phyloP scores from a whole-genome alignment of 192 early-diverging fungal genomes.

The Coemansia sp. region DNA sequence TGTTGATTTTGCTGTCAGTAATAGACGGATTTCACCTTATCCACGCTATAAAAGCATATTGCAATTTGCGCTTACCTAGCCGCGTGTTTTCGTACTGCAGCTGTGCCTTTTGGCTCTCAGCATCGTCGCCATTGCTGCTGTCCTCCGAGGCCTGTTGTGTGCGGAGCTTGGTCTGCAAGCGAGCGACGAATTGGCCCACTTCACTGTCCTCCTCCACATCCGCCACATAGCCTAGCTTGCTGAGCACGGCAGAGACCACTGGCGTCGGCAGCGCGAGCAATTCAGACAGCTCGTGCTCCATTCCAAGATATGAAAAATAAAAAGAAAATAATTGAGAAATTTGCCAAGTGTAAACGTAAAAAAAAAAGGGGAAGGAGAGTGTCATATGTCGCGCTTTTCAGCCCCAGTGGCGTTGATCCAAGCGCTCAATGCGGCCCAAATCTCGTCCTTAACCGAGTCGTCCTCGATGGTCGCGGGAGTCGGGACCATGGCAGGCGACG shows the following conservation, averaged over 20 bases:
- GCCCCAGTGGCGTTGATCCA: conserved; percentile 6
- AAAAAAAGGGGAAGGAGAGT: background rate
- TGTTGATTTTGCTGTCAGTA: no score
- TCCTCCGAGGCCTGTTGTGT: background rate
- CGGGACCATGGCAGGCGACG: conserved; percentile 17
- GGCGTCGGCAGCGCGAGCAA: conserved; percentile 33
- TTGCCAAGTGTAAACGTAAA: background rate
- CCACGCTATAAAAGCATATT: no score
- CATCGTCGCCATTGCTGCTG: conserved; percentile 5
- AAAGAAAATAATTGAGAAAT: background rate
- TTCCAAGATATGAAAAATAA: background rate
- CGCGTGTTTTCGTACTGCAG: conserved; percentile 53
- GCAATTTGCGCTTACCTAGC: conserved; percentile 39
- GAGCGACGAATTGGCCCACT: conserved; percentile 14
- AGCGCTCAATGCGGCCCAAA: conserved; percentile 3
- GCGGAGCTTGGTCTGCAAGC: conserved; percentile 19
- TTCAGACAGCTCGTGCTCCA: conserved; percentile 31
- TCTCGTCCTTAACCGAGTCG: conserved; percentile 52
- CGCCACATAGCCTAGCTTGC: conserved; percentile 18
- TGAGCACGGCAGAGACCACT: conserved; percentile 19
- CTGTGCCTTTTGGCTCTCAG: conserved; percentile 32
- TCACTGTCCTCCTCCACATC: conserved; percentile 2
- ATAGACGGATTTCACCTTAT: no score
- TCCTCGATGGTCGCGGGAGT: conserved; percentile 81
- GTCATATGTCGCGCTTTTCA: background rate